These are phyloP conservation scores for Aspergillus conjunctus DNA, from an alignment of 495 filamentous ascomycete genomes.

Conservation along the genomic window DNA sequence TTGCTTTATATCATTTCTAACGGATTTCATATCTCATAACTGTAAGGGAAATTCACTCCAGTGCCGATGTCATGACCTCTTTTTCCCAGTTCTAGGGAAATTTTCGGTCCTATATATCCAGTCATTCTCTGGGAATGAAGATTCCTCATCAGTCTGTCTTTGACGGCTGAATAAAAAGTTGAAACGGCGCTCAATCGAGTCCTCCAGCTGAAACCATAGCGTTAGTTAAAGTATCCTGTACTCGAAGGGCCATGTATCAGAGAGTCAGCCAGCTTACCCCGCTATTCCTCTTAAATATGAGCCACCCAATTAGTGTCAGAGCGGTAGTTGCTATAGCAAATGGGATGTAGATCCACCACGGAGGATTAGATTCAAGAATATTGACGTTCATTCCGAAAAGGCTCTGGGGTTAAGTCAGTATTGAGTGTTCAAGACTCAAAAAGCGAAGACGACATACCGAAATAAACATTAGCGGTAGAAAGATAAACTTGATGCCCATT, in stretches of 20 bases:
- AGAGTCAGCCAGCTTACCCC: not conserved
- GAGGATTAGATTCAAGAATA: constrained; percentile 3
- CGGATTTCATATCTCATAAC: no score
- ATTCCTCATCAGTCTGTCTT: not conserved
- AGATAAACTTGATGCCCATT: not conserved
- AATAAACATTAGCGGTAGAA: not conserved
- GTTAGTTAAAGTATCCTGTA: not conserved
- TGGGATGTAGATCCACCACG: constrained; percentile 2
- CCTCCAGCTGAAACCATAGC: not conserved
- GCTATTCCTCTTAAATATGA: not conserved
- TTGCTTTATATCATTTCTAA: no score
- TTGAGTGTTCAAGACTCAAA: not conserved
- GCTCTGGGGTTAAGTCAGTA: not conserved
- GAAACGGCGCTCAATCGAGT: constrained; percentile 3
- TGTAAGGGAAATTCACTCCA: no score
- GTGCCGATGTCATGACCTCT: not conserved
- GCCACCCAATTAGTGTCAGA: not conserved
- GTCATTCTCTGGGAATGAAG: not conserved
- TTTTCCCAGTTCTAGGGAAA: not conserved
- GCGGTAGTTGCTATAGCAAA: not conserved
- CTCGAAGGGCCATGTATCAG: not conserved
- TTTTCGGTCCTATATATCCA: not conserved
- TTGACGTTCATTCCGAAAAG: constrained; percentile 4
- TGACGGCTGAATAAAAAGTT: not conserved
- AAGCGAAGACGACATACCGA: not conserved